Evolutionary conservation across 768 basidiomycete genomes (phyloP).

Genomic region (Termitomyces bulborhizus): DNA sequence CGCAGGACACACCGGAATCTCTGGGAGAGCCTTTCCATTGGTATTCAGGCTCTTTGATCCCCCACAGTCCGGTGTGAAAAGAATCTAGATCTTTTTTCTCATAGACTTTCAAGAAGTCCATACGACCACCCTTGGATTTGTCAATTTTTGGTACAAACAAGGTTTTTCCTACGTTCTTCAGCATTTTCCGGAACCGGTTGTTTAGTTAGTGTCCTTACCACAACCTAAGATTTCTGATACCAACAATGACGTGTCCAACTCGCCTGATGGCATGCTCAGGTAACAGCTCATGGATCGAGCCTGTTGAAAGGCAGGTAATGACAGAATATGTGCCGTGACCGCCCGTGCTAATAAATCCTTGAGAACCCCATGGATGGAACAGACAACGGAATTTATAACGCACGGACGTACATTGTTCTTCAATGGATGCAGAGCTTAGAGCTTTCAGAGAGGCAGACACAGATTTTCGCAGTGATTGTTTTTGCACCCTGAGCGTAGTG

Average conservation of each 20-base stretch:
- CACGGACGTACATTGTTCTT: constrained; percentile 53
- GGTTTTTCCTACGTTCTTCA: constrained; percentile 44
- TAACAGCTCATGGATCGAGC: constrained; percentile 63
- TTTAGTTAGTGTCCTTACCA: constrained; percentile 31
- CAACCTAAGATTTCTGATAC: constrained; percentile 44
- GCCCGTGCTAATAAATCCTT: constrained; percentile 30
- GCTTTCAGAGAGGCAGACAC: constrained; percentile 37
- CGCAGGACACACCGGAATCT: constrained; percentile 37
- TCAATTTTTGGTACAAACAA: constrained; percentile 68
- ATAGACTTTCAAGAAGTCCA: constrained; percentile 66
- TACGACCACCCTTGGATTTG: constrained; percentile 32
- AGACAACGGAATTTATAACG: not conserved
- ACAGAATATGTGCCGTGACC: constrained; percentile 41
- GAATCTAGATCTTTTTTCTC: constrained; percentile 49
- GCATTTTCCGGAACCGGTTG: not conserved
- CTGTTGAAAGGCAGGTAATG: constrained; percentile 43
- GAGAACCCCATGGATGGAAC: not conserved
- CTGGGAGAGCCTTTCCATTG: constrained; percentile 40
- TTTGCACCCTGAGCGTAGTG: constrained; percentile 37
- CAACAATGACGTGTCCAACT: constrained; percentile 53
- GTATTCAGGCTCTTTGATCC: constrained; percentile 60
- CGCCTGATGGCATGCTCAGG: constrained; percentile 72
- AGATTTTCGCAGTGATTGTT: constrained; percentile 47
- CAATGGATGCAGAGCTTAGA: constrained; percentile 37
- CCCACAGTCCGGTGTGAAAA: constrained; percentile 63